A percentile compares a stretch with the other conserved stretches of the same genome.
Conservation (phyloP, 2,329 filamentous ascomycete genomes). For the Escovopsis sp. region DNA sequence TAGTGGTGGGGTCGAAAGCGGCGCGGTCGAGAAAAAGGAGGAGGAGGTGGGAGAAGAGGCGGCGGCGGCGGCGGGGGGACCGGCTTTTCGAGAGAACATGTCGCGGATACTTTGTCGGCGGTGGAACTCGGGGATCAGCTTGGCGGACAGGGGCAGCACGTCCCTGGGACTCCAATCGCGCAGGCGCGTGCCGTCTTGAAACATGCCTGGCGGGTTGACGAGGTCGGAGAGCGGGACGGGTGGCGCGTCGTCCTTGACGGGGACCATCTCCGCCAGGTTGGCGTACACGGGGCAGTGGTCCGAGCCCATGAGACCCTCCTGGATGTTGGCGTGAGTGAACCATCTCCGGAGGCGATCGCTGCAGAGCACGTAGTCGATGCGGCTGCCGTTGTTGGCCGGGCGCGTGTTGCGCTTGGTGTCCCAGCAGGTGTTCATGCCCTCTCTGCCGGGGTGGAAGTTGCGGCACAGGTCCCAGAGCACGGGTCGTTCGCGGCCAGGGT, state of each 20-base stretch:
- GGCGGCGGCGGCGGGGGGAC: background rate
- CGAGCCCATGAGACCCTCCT: slow-evolving; percentile 85
- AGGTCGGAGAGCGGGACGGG: slow-evolving; percentile 49
- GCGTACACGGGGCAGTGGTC: slow-evolving; percentile 94
- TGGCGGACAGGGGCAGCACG: slow-evolving; percentile 60
- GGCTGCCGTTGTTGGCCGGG: slow-evolving; percentile 82
- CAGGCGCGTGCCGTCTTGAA: slow-evolving; percentile 48
- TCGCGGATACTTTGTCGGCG: slow-evolving; percentile 74
- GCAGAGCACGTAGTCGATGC: slow-evolving; percentile 89
- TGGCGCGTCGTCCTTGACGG: slow-evolving; percentile 22
- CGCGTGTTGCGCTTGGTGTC: slow-evolving; percentile 88
- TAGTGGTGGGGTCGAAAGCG: too few species aligned
- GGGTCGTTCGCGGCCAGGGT: slow-evolving; percentile 52
- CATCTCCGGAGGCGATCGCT: slow-evolving; percentile 63
- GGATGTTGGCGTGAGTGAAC: slow-evolving; percentile 72
- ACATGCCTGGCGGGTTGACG: slow-evolving; percentile 63
- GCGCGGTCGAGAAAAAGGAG: too few species aligned
- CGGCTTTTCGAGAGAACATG: slow-evolving; percentile 53
- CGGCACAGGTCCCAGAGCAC: slow-evolving; percentile 75
- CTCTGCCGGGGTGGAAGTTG: slow-evolving; percentile 60
- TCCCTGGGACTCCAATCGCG: slow-evolving; percentile 53
- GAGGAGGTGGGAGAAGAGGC: background rate
- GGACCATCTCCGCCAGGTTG: slow-evolving; percentile 48
- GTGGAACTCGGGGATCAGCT: slow-evolving; percentile 75
- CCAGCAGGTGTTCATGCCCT: slow-evolving; percentile 96